Percentiles rank a stretch among this genome's conserved stretches.
Conservation (phyloP, 2,329 filamentous ascomycete species). For the Elsinoe perseae region DNA sequence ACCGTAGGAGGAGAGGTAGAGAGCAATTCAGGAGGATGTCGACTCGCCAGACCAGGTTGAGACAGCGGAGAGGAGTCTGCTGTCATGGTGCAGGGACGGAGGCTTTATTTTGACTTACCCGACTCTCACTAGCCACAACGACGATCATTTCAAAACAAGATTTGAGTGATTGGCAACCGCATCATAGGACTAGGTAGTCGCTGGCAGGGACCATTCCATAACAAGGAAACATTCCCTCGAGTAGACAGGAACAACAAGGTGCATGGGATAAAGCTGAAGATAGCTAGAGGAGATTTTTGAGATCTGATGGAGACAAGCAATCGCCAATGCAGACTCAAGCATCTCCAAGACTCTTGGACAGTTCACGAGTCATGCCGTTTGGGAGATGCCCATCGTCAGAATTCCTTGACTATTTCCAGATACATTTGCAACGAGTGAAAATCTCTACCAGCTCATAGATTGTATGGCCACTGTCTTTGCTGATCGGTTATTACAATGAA, state of each 20-base stretch:
- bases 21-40: not conserved
- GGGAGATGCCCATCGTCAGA: too few relatives aligned
- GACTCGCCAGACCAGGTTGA: not conserved
- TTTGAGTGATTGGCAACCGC: not conserved
- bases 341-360: conserved; percentile 3
- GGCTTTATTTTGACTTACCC: conserved; percentile 3
- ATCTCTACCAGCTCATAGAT: too few relatives aligned
- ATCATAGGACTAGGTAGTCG: not conserved
- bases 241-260: not conserved
- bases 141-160: conserved; percentile 3
- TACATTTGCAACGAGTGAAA: too few relatives aligned
- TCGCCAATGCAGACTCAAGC: conserved; percentile 1
- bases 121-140: not conserved
- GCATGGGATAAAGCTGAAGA: not conserved
- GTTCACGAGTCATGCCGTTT: not conserved
- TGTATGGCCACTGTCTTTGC: too few relatives aligned
- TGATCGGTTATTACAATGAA: too few relatives aligned
- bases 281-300: not conserved
- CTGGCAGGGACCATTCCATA: not conserved
- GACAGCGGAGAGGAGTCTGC: not conserved
- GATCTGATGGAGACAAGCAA: not conserved
- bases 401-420: too few relatives aligned
- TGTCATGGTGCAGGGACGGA: not conserved
- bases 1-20: not conserved
- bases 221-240: not conserved